Percentiles rank a stretch among this genome's conserved stretches.
These are phyloP conservation scores for Fraxinus nigra DNA, from an alignment of 305 asterid species.

Conservation along the genomic window DNA sequence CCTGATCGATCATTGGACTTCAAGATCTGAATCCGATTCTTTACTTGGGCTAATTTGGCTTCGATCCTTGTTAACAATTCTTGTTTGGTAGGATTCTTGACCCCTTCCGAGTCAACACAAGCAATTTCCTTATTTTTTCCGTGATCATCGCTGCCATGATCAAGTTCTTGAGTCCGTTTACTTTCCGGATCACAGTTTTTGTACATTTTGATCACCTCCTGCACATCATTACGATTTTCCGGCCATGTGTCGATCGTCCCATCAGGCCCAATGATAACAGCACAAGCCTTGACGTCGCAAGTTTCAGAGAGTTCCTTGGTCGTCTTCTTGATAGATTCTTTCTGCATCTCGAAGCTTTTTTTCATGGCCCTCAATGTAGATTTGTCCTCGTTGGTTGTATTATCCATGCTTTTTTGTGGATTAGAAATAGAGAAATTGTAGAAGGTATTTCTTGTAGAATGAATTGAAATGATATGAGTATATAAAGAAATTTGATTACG, in stretches of 20 bases:
- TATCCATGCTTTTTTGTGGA: not conserved
- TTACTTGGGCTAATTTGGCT: not conserved
- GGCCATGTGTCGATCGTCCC: conserved; percentile 27
- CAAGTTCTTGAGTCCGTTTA: not conserved
- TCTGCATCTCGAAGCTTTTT: not conserved
- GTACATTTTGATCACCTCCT: conserved; percentile 1
- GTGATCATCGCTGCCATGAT: not conserved
- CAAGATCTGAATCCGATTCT: not conserved
- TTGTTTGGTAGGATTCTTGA: not conserved
- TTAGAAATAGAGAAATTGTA: not conserved
- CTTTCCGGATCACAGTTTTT: not conserved
- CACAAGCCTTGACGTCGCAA: conserved; percentile 19
- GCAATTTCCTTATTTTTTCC: not conserved
- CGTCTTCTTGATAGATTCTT: not conserved
- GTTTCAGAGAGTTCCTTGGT: conserved; percentile 21
- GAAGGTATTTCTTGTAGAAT: not conserved
- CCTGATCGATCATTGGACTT: not conserved
- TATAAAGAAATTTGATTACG: not conserved
- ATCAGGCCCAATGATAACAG: conserved; percentile 7
- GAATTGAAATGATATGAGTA: not conserved
- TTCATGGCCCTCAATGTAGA: not conserved
- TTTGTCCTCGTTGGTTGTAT: not conserved
- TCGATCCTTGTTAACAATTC: not conserved
- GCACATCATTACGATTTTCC: conserved; percentile 11
- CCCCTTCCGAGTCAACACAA: not conserved